Base-by-base conservation (phyloP, 257 asterid species). In the Solanum corneliomulleri region DNA sequence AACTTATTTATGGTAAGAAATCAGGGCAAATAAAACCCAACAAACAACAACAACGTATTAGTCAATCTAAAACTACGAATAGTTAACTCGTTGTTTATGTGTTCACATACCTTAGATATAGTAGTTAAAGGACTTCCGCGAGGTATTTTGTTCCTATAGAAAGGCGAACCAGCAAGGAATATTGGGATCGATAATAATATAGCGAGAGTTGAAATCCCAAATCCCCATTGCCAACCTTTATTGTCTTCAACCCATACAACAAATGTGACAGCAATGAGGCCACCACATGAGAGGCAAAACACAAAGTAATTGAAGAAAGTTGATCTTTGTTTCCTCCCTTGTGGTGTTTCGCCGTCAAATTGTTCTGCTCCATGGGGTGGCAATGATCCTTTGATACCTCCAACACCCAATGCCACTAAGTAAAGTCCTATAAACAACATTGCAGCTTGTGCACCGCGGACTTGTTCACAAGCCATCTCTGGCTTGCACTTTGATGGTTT, bases 181-280 rank as follows among this genome's bases (percentile, higher is more conserved):
- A 95, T 1, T 0, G 97, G 97, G 68, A 95, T 93, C 4, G 98
- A 92, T 66, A 95, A 70, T 49, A 95, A 87, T 64, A 96, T 93
- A 1, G 98, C 83, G 75, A 94, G 18, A 0, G 99, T 95, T 9
- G 99, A 90, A 18, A 95, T 89, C 11, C 95, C 96, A 33, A 95
- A 94, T 11, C 99, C 99, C 99, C 99, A 96, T 85, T 94, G 90
- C 97, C 98, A 94, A 5, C 99, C 99, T 87, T 92, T 94, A 88
- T 96, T 96, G 90, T 96, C 99, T 88, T 95, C 98, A 68, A 96
- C 86, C 97, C 98, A 96, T n/a, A 94, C 98, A 6, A 95, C 94
- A 5, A 94, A 83, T 0, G 99, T 94, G 35, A 96, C 99, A 0
- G 97, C 99, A 44, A 96, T 89, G n/a, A 96, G 89, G n/a, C 88